phyloP scores from a whole-genome alignment of 2,329 filamentous ascomycete genomes.

The Fusarium protoensiforme region DNA sequence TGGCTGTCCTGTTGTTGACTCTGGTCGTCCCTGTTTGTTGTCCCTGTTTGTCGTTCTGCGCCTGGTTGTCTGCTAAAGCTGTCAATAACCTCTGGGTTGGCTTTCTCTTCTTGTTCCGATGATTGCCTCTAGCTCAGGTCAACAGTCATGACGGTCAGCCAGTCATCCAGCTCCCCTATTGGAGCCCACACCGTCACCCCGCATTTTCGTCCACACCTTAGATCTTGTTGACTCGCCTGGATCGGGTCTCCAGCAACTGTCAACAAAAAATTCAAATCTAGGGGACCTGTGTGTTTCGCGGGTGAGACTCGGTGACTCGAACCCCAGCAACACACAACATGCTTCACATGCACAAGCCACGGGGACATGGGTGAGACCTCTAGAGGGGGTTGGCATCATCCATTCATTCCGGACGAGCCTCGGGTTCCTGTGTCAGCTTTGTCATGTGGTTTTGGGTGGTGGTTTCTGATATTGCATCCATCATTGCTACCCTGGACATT shows the following conservation, averaged over 20 bases:
- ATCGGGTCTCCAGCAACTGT: constrained; percentile 22
- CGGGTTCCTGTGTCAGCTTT: constrained; percentile 12
- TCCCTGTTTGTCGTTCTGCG: not conserved
- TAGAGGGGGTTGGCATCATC: not conserved
- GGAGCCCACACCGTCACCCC: constrained; percentile 33
- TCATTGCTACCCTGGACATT: constrained; percentile 26
- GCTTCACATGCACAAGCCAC: constrained; percentile 10
- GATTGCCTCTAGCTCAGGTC: not conserved
- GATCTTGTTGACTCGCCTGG: constrained; percentile 36
- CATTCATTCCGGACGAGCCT: constrained; percentile 25
- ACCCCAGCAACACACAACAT: constrained; percentile 15
- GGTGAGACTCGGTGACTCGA: constrained; percentile 20
- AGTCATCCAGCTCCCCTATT: constrained; percentile 21
- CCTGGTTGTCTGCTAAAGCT: not conserved
- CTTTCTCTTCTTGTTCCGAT: constrained; percentile 1
- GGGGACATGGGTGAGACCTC: not conserved
- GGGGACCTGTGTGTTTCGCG: constrained; percentile 19
- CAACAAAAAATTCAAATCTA: constrained; percentile 23
- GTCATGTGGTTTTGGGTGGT: not conserved
- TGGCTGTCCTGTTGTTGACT: constrained; percentile 16
- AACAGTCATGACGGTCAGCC: not conserved
- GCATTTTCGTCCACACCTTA: constrained; percentile 26
- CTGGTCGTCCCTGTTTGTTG: not conserved
- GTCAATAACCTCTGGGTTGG: not conserved
- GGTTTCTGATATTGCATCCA: not conserved